Evolutionary conservation across 805 yeast genomes (phyloP).

Genomic region (Blastobotrys peoriensis): DNA sequence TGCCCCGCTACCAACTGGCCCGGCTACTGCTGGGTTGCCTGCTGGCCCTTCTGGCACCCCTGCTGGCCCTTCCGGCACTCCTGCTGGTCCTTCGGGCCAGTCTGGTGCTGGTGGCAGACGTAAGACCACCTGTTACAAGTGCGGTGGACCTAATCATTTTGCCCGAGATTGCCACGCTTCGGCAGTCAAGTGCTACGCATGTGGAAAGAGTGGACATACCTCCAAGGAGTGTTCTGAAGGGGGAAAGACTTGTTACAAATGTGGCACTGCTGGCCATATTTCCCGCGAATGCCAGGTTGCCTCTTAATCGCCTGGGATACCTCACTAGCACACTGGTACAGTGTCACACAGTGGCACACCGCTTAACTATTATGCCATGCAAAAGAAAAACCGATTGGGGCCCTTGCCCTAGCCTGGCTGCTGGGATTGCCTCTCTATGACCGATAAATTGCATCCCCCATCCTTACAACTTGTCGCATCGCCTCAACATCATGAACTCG

Average conservation of each 20-base stretch:
- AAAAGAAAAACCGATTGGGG: not conserved
- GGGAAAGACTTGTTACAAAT: constrained; percentile 56
- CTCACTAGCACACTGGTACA: no score
- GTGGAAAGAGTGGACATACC: constrained; percentile 84
- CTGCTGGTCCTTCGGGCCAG: no score
- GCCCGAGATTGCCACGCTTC: constrained; percentile 82
- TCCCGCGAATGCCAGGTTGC: constrained; percentile 60
- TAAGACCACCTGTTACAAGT: constrained; percentile 78
- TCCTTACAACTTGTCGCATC: constrained; percentile 45
- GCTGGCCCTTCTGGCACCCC: constrained; percentile 13
- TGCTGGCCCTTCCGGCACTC: constrained; percentile 10
- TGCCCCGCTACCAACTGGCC: no score
- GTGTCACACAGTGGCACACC: no score
- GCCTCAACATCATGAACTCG: constrained; percentile 80
- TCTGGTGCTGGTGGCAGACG: no score
- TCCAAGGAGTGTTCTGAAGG: constrained; percentile 22
- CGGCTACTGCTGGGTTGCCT: no score
- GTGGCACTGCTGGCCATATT: constrained; percentile 74
- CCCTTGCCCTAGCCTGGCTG: no score
- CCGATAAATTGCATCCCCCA: constrained; percentile 72
- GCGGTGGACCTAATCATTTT: constrained; percentile 90
- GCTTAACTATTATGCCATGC: no score
- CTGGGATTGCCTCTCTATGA: no score
- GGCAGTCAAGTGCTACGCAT: constrained; percentile 74
- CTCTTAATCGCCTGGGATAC: no score